These are phyloP conservation scores for Leccinum fibrillosum DNA, from an alignment of 768 basidiomycete species.

Conservation along the genomic window DNA sequence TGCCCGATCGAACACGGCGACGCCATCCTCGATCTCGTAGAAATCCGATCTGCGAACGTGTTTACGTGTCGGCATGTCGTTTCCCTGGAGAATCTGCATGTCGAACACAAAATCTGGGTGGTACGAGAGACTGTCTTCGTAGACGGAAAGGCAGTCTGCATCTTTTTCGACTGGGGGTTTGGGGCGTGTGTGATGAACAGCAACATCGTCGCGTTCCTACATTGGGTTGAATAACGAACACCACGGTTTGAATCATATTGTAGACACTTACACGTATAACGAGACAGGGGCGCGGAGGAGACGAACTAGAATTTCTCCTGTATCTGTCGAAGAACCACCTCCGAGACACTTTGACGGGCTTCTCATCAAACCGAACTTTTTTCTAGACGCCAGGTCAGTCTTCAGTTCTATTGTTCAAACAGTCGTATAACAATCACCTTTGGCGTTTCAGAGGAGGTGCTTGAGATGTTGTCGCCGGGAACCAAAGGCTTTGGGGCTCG, in stretches of 20 bases:
- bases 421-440: constrained; percentile 15
- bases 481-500: constrained; percentile 9
- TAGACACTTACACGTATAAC: constrained; percentile 20
- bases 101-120: constrained; percentile 18
- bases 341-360: constrained; percentile 22
- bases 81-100: constrained; percentile 16
- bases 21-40: constrained; percentile 28
- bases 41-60: constrained; percentile 22
- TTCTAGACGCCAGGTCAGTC: constrained; percentile 12
- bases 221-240: not conserved
- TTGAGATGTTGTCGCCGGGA: constrained; percentile 3
- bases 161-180: constrained; percentile 12
- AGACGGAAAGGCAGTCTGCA: constrained; percentile 21
- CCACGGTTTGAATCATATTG: not conserved
- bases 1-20: constrained; percentile 23
- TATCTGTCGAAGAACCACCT: constrained; percentile 17
- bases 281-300: constrained; percentile 29
- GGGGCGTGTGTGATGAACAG: not conserved
- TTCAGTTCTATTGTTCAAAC: not conserved
- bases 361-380: constrained; percentile 27
- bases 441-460: constrained; percentile 2
- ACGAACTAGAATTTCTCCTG: constrained; percentile 8
- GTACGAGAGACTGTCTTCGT: constrained; percentile 28
- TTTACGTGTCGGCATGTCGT: constrained; percentile 5
- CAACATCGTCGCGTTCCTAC: constrained; percentile 11